Conservation (phyloP, 1,139 yeast genomes). For the Yamadazyma blattariae region DNA sequence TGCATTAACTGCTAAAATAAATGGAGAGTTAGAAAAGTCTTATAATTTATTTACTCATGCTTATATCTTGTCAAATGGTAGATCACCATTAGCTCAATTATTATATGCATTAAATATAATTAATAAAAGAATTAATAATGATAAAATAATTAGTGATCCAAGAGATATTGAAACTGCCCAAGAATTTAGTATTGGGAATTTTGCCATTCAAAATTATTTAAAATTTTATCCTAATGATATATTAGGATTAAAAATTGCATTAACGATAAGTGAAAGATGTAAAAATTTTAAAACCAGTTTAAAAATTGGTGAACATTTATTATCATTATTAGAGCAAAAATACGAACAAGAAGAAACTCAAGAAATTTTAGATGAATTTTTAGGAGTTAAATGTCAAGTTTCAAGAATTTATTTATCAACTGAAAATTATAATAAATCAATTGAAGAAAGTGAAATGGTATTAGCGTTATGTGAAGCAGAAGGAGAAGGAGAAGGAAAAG, state of each 20-base stretch:
- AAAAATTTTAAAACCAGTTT: constrained; percentile 56
- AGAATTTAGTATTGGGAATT: constrained; percentile 63
- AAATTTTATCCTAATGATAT: constrained; percentile 63
- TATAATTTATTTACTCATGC: constrained; percentile 71
- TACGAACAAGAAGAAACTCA: constrained; percentile 60
- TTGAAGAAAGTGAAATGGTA: constrained; percentile 60
- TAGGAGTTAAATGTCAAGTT: constrained; percentile 57
- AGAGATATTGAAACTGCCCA: constrained; percentile 58
- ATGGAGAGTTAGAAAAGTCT: constrained; percentile 55
- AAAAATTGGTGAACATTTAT: constrained; percentile 44
- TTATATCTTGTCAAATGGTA: constrained; percentile 70
- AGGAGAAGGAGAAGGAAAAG: too few species aligned
- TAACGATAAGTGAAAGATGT: constrained; percentile 68
- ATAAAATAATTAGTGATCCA: constrained; percentile 43
- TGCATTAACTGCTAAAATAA: constrained; percentile 63
- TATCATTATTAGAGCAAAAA: constrained; percentile 49
- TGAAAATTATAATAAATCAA: constrained; percentile 52
- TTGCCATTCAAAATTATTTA: constrained; percentile 72
- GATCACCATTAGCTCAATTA: constrained; percentile 66
- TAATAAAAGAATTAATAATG: constrained; percentile 34
- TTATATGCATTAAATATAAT: constrained; percentile 66
- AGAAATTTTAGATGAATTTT: constrained; percentile 46
- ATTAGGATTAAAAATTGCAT: constrained; percentile 58
- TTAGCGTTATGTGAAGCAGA: constrained; percentile 44
- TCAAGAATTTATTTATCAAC: constrained; percentile 69